These are phyloP conservation scores for Lumnitzera littorea DNA, from an alignment of 345 rosid species.

Conservation along the genomic window DNA sequence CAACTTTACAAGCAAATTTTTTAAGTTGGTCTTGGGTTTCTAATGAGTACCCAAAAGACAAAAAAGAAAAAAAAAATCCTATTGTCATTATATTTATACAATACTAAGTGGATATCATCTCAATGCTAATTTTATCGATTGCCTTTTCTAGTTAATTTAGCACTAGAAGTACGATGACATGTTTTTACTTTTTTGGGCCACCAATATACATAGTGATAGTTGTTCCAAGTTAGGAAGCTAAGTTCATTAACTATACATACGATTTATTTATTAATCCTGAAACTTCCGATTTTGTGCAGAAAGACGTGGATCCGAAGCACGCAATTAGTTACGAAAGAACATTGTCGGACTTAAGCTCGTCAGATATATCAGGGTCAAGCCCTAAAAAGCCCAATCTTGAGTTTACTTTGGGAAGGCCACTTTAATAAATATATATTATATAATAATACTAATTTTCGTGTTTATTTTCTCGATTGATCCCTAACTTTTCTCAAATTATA, in stretches of 20 bases:
- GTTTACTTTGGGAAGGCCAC: constrained; percentile 89
- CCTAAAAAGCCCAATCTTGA: constrained; percentile 89
- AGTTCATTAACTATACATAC: background rate
- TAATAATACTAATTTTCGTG: background rate
- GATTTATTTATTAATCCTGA: constrained; percentile 1
- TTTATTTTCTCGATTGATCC: background rate
- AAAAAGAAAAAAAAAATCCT: no score
- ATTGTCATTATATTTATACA: no score
- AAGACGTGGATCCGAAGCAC: constrained; percentile 67
- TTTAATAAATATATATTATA: constrained; percentile 18
- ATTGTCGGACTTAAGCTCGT: constrained; percentile 68
- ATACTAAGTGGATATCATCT: background rate
- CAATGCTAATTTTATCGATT: background rate
- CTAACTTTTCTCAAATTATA: constrained; percentile 1
- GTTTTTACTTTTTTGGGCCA: no score
- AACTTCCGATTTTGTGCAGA: constrained; percentile 21
- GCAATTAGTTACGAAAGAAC: constrained; percentile 62
- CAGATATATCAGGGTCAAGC: constrained; percentile 62
- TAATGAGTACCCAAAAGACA: no score
- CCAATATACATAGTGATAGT: no score
- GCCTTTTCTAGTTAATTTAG: background rate
- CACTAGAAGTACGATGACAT: background rate
- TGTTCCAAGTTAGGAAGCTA: background rate
- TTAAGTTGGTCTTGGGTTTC: no score
- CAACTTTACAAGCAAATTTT: no score